These are phyloP conservation scores for Mimosa bimucronata DNA, from an alignment of 306 rosid genomes.

Conservation along the genomic window DNA sequence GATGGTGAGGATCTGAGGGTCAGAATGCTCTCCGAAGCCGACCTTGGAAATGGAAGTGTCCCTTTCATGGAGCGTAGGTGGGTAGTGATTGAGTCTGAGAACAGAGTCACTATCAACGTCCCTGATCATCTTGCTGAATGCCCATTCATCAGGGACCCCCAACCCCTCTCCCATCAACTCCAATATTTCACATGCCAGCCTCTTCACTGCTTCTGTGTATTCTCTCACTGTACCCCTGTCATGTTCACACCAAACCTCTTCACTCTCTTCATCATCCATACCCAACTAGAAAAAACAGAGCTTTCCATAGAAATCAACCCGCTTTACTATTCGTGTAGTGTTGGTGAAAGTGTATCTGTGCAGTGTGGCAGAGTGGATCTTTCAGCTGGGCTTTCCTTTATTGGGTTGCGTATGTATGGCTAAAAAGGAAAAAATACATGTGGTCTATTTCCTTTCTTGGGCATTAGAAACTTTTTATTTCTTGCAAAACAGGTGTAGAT, in stretches of 20 bases:
- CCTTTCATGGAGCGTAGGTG: slow-evolving; percentile 8
- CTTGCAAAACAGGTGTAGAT: not conserved
- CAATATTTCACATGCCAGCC: slow-evolving; percentile 71
- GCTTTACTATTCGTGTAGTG: not conserved
- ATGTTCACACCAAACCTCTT: not conserved
- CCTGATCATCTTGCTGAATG: slow-evolving; percentile 62
- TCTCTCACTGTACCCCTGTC: slow-evolving; percentile 58
- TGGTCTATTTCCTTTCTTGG: not conserved
- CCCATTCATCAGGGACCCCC: slow-evolving; percentile 54
- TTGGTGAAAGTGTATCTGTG: not conserved
- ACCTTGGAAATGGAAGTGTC: slow-evolving; percentile 34
- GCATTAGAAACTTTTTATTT: not conserved
- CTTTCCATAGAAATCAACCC: not conserved
- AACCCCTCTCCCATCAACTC: slow-evolving; percentile 75
- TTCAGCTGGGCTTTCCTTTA: not conserved
- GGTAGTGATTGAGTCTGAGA: slow-evolving; percentile 85
- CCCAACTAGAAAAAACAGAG: not conserved
- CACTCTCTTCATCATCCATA: not conserved
- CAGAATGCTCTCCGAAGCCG: slow-evolving; percentile 87
- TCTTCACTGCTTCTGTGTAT: slow-evolving; percentile 53
- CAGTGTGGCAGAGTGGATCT: not conserved
- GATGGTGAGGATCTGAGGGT: slow-evolving; percentile 86
- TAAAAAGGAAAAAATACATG: not conserved
- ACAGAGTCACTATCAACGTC: slow-evolving; percentile 62
- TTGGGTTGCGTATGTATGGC: slow-evolving; percentile 2